A percentile compares a stretch with the other conserved stretches of the same genome.
Conservation (phyloP, 2,329 filamentous ascomycete genomes). For the Lachnellula suecica region DNA sequence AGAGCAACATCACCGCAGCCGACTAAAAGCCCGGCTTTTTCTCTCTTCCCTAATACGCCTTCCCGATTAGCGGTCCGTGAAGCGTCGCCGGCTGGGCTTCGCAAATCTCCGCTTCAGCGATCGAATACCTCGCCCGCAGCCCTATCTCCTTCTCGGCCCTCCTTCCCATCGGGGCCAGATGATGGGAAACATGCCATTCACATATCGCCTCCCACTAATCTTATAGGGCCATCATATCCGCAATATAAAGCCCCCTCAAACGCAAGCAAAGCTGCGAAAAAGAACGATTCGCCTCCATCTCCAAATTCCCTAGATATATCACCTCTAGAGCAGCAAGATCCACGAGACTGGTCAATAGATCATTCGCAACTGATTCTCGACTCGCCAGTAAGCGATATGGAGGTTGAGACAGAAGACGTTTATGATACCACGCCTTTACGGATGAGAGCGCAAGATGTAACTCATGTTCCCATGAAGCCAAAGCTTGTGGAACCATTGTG, state of each 20-base stretch:
- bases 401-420: conserved; percentile 10
- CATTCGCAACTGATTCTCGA: conserved; percentile 21
- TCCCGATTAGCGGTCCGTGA: conserved; percentile 17
- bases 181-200: conserved; percentile 24
- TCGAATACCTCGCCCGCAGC: conserved; percentile 56
- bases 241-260: neutral
- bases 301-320: neutral
- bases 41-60: conserved; percentile 36
- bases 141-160: conserved; percentile 44
- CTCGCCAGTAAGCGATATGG: conserved; percentile 18
- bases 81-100: conserved; percentile 7
- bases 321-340: neutral
- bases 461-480: conserved; percentile 16
- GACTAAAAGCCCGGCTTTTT: conserved; percentile 43
- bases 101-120: conserved; percentile 35
- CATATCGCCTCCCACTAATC: conserved; percentile 5
- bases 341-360: conserved; percentile 19
- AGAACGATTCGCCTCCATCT: neutral
- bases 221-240: conserved; percentile 4
- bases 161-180: conserved; percentile 20
- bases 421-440: conserved; percentile 10
- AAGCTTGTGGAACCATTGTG: conserved; percentile 23
- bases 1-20: conserved; percentile 51
- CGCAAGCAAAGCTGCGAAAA: neutral
- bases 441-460: neutral